These are phyloP conservation scores for Suillus clintonianus DNA, from an alignment of 768 basidiomycete species.

Conservation along the genomic window DNA sequence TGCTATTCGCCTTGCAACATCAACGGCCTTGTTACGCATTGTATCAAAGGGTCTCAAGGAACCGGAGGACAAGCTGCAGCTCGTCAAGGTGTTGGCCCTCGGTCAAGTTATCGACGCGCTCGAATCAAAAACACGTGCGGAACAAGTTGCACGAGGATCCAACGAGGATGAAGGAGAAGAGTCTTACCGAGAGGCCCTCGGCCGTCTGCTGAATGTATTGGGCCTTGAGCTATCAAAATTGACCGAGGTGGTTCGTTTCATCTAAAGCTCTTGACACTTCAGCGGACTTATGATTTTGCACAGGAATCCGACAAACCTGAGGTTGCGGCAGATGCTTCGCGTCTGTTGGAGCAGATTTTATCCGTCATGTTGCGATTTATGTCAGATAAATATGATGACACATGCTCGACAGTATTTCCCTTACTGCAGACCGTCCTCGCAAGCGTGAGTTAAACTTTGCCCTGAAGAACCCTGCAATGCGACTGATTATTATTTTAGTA, in stretches of 20 bases:
- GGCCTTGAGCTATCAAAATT: constrained; percentile 85
- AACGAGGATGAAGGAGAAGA: constrained; percentile 87
- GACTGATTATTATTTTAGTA: constrained; percentile 52
- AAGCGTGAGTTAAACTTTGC: constrained; percentile 49
- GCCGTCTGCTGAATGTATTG: constrained; percentile 76
- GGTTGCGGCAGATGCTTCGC: constrained; percentile 63
- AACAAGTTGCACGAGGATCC: constrained; percentile 65
- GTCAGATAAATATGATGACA: constrained; percentile 89
- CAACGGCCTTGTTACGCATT: constrained; percentile 77
- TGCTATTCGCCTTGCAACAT: constrained; percentile 81
- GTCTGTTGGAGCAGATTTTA: constrained; percentile 64
- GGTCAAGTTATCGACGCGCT: constrained; percentile 80
- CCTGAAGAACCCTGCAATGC: neutral
- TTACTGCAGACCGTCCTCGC: constrained; percentile 74
- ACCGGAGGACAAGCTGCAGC: constrained; percentile 82
- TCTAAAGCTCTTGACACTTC: neutral
- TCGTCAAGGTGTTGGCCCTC: constrained; percentile 87
- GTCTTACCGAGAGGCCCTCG: constrained; percentile 86
- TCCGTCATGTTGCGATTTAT: constrained; percentile 87
- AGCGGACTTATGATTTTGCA: constrained; percentile 7
- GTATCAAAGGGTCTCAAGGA: constrained; percentile 94
- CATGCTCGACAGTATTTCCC: constrained; percentile 81
- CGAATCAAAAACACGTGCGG: constrained; percentile 70
- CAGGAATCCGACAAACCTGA: constrained; percentile 65
- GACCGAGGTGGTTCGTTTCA: constrained; percentile 56